phyloP scores from a whole-genome alignment of 108 stramenopile genomes.

The Chaetoceros muelleri region DNA sequence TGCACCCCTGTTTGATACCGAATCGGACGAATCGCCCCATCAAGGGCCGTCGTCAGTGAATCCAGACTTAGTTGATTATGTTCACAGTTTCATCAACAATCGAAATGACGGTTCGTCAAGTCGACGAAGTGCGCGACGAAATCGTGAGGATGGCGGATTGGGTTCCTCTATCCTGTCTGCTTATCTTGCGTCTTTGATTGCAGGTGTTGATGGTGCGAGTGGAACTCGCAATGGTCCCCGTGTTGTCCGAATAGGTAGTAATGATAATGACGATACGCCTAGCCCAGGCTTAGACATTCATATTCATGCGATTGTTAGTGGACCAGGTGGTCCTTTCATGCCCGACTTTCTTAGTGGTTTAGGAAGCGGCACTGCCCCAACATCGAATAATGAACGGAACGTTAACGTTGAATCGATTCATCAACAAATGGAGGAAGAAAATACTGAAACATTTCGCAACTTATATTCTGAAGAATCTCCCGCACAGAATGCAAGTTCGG shows the following conservation, averaged over 20 bases:
- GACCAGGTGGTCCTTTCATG: no score
- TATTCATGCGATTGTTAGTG: conserved; percentile 82
- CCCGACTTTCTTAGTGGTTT: no score
- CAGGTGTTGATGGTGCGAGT: conserved; percentile 12
- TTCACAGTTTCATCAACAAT: not conserved
- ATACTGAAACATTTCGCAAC: no score
- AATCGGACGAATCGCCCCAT: not conserved
- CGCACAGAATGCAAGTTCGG: no score
- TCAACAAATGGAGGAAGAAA: no score
- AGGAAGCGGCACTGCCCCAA: no score
- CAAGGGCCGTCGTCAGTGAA: no score
- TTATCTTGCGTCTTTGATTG: conserved; percentile 15
- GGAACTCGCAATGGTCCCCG: conserved; percentile 12
- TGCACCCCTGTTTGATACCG: not conserved
- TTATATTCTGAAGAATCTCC: no score
- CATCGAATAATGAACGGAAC: no score
- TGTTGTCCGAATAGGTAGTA: conserved; percentile 17
- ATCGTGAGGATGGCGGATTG: not conserved
- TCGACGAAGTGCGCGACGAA: not conserved
- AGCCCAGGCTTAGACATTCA: conserved; percentile 82
- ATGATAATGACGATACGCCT: conserved; percentile 14
- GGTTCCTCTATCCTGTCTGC: conserved; percentile 21
- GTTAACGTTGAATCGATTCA: no score
- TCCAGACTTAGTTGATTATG: not conserved
- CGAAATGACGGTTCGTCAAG: not conserved